A percentile compares a stretch with the other conserved stretches of the same genome.
These are phyloP conservation scores for Symbiotaphrina buchneri DNA, from an alignment of 495 filamentous ascomycete species.

Conservation along the genomic window DNA sequence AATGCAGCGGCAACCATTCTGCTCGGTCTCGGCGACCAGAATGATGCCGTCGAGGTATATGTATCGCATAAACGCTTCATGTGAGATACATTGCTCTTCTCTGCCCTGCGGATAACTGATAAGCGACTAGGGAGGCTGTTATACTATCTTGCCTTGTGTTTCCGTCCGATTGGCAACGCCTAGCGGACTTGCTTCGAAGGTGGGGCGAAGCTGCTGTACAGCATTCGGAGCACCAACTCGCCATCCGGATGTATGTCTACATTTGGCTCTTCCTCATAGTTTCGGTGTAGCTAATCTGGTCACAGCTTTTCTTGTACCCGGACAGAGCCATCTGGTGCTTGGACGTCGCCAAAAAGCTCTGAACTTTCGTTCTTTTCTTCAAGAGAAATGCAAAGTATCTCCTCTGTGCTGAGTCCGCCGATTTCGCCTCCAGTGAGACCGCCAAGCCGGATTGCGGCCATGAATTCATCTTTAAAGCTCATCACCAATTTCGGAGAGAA, in stretches of 20 bases:
- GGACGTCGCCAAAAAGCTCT: neutral
- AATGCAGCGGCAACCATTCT: slow-evolving; percentile 82
- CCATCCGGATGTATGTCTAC: slow-evolving; percentile 51
- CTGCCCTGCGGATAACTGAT: slow-evolving; percentile 50
- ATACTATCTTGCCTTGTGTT: slow-evolving; percentile 10
- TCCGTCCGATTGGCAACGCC: slow-evolving; percentile 61
- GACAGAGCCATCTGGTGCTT: slow-evolving; percentile 10
- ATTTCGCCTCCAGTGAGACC: slow-evolving; percentile 19
- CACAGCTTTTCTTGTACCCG: slow-evolving; percentile 16
- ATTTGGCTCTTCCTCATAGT: slow-evolving; percentile 1
- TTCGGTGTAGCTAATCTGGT: slow-evolving; percentile 4
- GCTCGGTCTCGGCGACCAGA: slow-evolving; percentile 74
- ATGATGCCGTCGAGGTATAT: slow-evolving; percentile 93
- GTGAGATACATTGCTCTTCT: slow-evolving; percentile 71
- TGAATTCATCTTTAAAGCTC: slow-evolving; percentile 72
- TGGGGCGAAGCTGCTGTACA: slow-evolving; percentile 89
- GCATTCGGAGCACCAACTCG: slow-evolving; percentile 68
- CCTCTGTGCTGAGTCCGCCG: slow-evolving; percentile 15
- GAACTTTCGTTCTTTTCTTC: too few relatives aligned
- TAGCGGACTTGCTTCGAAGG: slow-evolving; percentile 66
- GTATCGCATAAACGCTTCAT: slow-evolving; percentile 77
- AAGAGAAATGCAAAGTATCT: slow-evolving; percentile 12
- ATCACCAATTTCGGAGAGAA: slow-evolving; percentile 54
- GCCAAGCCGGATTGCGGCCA: slow-evolving; percentile 21
- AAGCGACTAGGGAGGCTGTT: slow-evolving; percentile 12